Evolutionary conservation across 2,329 filamentous ascomycete genomes (phyloP).

Genomic region (Cladosporium halotolerans): DNA sequence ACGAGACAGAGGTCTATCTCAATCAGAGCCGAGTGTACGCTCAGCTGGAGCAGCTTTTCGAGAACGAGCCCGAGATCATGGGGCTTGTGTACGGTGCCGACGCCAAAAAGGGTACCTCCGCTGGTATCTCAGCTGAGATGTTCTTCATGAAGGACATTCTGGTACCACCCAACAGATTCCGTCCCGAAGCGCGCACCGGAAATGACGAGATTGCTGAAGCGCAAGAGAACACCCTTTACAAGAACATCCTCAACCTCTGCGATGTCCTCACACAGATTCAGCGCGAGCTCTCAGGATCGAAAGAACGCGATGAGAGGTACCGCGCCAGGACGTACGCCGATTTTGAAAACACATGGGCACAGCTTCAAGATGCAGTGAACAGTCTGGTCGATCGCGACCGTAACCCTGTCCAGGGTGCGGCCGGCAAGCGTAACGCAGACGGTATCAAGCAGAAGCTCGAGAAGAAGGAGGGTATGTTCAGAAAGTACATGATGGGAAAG

Average conservation of each 20-base stretch:
- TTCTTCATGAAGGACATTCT: slow-evolving; percentile 86
- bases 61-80: slow-evolving; percentile 78
- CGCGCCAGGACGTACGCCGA: slow-evolving; percentile 62
- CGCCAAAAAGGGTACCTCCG: slow-evolving; percentile 7
- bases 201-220: slow-evolving; percentile 78
- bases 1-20: slow-evolving; percentile 63
- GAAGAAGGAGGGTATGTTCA: slow-evolving; percentile 97
- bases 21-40: slow-evolving; percentile 78
- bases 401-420: slow-evolving; percentile 72
- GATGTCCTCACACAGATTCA: slow-evolving; percentile 68
- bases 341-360: slow-evolving; percentile 73
- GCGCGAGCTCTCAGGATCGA: slow-evolving; percentile 55
- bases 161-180: slow-evolving; percentile 86
- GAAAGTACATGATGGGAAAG: slow-evolving; percentile 99
- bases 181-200: slow-evolving; percentile 78
- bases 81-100: slow-evolving; percentile 62
- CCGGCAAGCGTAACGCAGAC: slow-evolving; percentile 73
- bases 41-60: slow-evolving; percentile 70
- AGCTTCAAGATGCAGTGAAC: slow-evolving; percentile 84
- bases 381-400: slow-evolving; percentile 85
- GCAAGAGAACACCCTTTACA: slow-evolving; percentile 82
- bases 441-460: slow-evolving; percentile 97
- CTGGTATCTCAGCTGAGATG: slow-evolving; percentile 56
- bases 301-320: slow-evolving; percentile 36
- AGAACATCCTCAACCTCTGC: slow-evolving; percentile 70